Base-by-base conservation (phyloP, 2,329 filamentous ascomycete species). In the Hymenoscyphus fraxineus region DNA sequence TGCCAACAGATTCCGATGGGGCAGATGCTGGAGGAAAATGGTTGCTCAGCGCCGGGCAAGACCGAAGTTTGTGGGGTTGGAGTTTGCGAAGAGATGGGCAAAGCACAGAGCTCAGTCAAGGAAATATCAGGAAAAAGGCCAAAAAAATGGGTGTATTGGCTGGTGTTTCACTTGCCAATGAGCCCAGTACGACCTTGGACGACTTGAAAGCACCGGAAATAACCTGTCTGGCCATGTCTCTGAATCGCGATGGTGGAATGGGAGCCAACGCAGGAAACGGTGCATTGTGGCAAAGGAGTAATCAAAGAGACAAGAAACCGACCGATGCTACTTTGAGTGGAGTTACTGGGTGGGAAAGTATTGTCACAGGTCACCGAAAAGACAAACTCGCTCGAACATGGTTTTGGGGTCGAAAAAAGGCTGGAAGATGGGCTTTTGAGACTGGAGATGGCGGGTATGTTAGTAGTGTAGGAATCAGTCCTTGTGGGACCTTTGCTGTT, bases 401-500 rank as follows among this genome's bases (percentile, higher is more conserved):
- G 95, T 97, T 97, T 78, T 98, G 95, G 93, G 95, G 94, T 6
- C 88, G 92, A 64, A 97, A 96, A 78, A 88, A 90, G 72, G 93
- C 95, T 59, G 95, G 95, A 12, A 85, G 95, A 68, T 99, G 95
- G 95, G 89, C 91, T 0, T 92, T 99, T 70, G 88, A 91, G 69
- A 97, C 93, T 0, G 85, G 89, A 51, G 95, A 99, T 77, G 85
- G 86, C 19, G 85, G 87, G n/a, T 85, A 92, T 72, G 94, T 97
- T 65, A 86, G 90, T 68, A 94, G 91, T 61, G 92, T 99, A 22
- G 86, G 93, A 12, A 89, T 99, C 66, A 97, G 92, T 62, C 85
- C 92, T 1, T 99, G 95, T 73, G 95, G 95, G 64, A 97, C 91
- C 1, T 99, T 99, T 80, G 93, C 93, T 2, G 79, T 98, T 4